A percentile compares a stretch with the other conserved stretches of the same genome.
Evolutionary conservation across 2,329 filamentous ascomycete species (phyloP).

Genomic region (Emericellopsis cladophorae): DNA sequence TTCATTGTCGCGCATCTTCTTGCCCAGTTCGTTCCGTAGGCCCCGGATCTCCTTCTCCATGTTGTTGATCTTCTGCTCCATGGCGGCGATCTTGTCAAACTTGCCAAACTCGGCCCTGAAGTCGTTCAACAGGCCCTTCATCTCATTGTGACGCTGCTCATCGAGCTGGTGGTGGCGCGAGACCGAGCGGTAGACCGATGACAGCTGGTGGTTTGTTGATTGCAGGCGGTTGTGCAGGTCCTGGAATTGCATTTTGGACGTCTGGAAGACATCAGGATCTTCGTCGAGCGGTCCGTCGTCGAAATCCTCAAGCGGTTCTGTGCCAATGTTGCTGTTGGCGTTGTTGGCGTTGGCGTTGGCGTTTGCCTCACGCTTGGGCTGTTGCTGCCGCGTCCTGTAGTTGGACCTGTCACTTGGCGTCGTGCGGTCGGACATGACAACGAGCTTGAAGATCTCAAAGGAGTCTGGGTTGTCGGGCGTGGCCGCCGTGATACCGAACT

Average conservation of each 20-base stretch:
- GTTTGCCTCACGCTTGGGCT: neutral
- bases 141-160: constrained; percentile 44
- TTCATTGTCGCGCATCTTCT: constrained; percentile 37
- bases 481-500: constrained; percentile 76
- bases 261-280: constrained; percentile 31
- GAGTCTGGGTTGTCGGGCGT: constrained; percentile 88
- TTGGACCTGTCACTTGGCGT: constrained; percentile 6
- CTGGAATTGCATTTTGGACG: constrained; percentile 53
- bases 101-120: constrained; percentile 31
- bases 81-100: constrained; percentile 28
- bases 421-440: constrained; percentile 48
- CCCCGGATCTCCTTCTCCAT: constrained; percentile 47
- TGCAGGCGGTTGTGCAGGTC: constrained; percentile 81
- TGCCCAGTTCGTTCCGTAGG: constrained; percentile 40
- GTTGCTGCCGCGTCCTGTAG: neutral
- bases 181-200: constrained; percentile 46
- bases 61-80: constrained; percentile 32
- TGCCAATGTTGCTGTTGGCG: constrained; percentile 10
- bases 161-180: constrained; percentile 34
- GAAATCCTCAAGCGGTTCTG: constrained; percentile 15
- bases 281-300: constrained; percentile 33
- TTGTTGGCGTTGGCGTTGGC: constrained; percentile 13
- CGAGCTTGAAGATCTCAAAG: constrained; percentile 84
- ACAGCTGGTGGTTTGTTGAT: constrained; percentile 55
- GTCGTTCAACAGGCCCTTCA: constrained; percentile 32